phyloP scores from a whole-genome alignment of 768 basidiomycete genomes.

The Podaxis sp. region DNA sequence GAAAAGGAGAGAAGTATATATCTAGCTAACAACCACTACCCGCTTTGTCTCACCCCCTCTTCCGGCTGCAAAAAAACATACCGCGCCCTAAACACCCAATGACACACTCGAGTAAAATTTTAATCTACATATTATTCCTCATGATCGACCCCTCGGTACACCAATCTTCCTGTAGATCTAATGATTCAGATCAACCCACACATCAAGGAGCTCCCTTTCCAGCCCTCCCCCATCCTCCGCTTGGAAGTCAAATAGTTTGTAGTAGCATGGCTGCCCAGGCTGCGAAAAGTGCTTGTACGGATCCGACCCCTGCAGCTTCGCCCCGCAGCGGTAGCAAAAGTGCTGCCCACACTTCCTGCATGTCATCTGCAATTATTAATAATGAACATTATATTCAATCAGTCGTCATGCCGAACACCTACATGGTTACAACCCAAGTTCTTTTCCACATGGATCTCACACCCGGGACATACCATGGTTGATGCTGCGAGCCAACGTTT shows the following conservation, averaged over 20 bases:
- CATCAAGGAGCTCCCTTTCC: conserved; percentile 23
- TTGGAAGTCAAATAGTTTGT: conserved; percentile 62
- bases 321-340: conserved; percentile 82
- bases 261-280: conserved; percentile 51
- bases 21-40: conserved; percentile 23
- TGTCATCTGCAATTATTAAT: conserved; percentile 54
- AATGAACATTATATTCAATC: conserved; percentile 13
- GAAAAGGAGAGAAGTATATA: conserved; percentile 28
- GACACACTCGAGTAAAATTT: conserved; percentile 22
- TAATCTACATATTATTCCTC: conserved; percentile 3
- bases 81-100: conserved; percentile 37
- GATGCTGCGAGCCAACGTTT: conserved; percentile 66
- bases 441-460: conserved; percentile 72
- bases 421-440: conserved; percentile 87
- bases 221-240: conserved; percentile 21
- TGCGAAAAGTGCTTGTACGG: conserved; percentile 73
- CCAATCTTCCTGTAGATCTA: conserved; percentile 11
- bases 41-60: conserved; percentile 30
- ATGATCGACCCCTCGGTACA: conserved; percentile 5
- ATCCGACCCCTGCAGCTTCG: conserved; percentile 40
- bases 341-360: conserved; percentile 73
- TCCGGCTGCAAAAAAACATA: conserved; percentile 34
- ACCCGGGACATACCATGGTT: conserved; percentile 75
- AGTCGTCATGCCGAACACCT: conserved; percentile 27
- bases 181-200: conserved; percentile 19